Percentiles rank a stretch among this genome's conserved stretches.
These are phyloP conservation scores for Hysterangium stoloniferum DNA, from an alignment of 768 basidiomycete genomes.

Conservation along the genomic window DNA sequence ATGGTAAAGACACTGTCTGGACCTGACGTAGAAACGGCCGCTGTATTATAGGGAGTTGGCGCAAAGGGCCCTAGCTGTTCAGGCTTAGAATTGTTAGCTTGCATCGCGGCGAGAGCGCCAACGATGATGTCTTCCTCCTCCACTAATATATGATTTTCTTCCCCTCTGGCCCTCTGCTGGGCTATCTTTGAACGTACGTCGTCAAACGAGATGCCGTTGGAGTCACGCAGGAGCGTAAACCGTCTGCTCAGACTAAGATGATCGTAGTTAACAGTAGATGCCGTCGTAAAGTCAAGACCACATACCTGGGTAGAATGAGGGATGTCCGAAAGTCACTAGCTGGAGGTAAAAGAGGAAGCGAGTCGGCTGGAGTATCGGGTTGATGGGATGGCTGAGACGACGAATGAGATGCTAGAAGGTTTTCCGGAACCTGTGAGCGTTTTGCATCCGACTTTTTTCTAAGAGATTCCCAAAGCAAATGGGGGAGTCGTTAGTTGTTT, in stretches of 20 bases:
- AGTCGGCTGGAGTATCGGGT: slow-evolving; percentile 28
- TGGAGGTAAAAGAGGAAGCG: slow-evolving; percentile 54
- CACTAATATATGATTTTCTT: slow-evolving; percentile 61
- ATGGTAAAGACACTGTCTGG: neutral
- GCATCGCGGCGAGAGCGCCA: slow-evolving; percentile 56
- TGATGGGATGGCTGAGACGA: slow-evolving; percentile 18
- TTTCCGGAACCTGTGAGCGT: slow-evolving; percentile 33
- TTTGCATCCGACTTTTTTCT: slow-evolving; percentile 78
- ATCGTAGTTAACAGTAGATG: slow-evolving; percentile 15
- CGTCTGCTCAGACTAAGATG: slow-evolving; percentile 62
- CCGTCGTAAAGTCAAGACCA: slow-evolving; percentile 16
- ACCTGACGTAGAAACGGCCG: neutral
- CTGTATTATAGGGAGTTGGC: neutral
- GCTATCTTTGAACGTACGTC: slow-evolving; percentile 61
- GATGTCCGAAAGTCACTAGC: slow-evolving; percentile 79
- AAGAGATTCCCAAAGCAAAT: slow-evolving; percentile 15
- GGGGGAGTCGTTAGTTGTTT: slow-evolving; percentile 8
- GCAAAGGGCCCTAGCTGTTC: neutral
- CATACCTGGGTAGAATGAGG: slow-evolving; percentile 79
- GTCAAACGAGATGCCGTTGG: slow-evolving; percentile 58
- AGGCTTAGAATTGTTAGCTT: slow-evolving; percentile 25
- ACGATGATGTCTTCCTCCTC: slow-evolving; percentile 83
- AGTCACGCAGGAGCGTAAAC: slow-evolving; percentile 69
- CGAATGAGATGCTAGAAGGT: slow-evolving; percentile 6
- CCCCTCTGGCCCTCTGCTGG: slow-evolving; percentile 66